These are phyloP conservation scores for Manihot esculenta DNA, from an alignment of 441 rosid species.

Conservation along the genomic window DNA sequence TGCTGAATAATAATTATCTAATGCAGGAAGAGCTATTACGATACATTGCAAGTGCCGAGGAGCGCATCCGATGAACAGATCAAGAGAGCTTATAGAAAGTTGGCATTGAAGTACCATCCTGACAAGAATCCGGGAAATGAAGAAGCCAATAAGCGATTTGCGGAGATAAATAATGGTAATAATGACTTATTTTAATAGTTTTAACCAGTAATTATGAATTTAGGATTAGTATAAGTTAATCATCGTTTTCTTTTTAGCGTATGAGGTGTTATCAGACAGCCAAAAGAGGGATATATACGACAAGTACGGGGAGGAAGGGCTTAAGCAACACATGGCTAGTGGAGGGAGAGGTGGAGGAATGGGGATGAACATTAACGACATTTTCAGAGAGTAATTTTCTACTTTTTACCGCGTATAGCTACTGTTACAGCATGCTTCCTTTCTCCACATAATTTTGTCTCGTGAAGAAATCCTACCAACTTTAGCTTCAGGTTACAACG, in stretches of 20 bases:
- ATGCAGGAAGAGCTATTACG: constrained; percentile 84
- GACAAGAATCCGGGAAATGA: constrained; percentile 95
- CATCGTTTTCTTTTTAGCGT: constrained; percentile 44
- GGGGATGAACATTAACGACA: constrained; percentile 72
- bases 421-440: not conserved
- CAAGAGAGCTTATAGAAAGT: constrained; percentile 89
- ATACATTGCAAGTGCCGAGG: constrained; percentile 77
- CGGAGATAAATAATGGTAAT: constrained; percentile 86
- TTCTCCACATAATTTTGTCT: not conserved
- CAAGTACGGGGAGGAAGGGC: constrained; percentile 88
- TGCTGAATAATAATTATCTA: not conserved
- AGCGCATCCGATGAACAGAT: constrained; percentile 96
- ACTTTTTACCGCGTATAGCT: not conserved
- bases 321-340: constrained; percentile 82
- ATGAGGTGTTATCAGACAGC: constrained; percentile 83
- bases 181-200: not conserved
- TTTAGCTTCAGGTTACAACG: not conserved
- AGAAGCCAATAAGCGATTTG: constrained; percentile 82
- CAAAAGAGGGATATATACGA: constrained; percentile 83
- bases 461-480: not conserved
- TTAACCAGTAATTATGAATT: not conserved
- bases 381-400: constrained; percentile 50
- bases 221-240: constrained; percentile 2
- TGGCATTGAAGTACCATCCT: constrained; percentile 95
- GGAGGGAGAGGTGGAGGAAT: constrained; percentile 84